Evolutionary conservation across 2,329 filamentous ascomycete species (phyloP).

Genomic region (Pseudopyricularia cyperi): DNA sequence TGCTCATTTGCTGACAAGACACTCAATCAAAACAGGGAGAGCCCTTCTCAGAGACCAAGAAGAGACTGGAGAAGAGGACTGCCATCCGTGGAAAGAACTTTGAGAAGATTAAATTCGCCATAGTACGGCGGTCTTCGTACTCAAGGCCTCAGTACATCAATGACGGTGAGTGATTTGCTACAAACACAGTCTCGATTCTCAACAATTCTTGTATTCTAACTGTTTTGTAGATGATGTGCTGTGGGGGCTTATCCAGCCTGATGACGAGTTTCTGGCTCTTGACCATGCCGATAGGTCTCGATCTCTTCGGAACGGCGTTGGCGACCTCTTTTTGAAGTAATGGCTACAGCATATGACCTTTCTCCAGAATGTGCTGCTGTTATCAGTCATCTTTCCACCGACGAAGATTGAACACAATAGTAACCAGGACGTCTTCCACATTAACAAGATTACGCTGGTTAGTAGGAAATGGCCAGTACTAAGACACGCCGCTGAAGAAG

Average conservation of each 20-base stretch:
- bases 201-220: conserved; percentile 8
- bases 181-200: not conserved
- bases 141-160: conserved; percentile 71
- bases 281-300: conserved; percentile 53
- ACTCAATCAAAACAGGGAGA: conserved; percentile 46
- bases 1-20: not conserved
- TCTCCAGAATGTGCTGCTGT: not conserved
- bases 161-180: conserved; percentile 53
- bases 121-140: conserved; percentile 60
- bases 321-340: conserved; percentile 46
- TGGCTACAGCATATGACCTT: not conserved
- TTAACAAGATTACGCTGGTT: too few relatives aligned
- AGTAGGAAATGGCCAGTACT: not conserved
- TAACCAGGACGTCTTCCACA: too few relatives aligned
- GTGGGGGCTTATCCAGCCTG: conserved; percentile 33
- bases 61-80: conserved; percentile 82
- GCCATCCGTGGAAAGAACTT: conserved; percentile 97
- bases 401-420: not conserved
- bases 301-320: conserved; percentile 43
- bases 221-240: conserved; percentile 37
- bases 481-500: not conserved
- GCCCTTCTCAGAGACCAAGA: conserved; percentile 80
- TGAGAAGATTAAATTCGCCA: conserved; percentile 94
- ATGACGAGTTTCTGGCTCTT: conserved; percentile 51
- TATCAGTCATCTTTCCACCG: not conserved